phyloP scores from a whole-genome alignment of 129 eudicot genomes.

The Flaveria brownii region DNA sequence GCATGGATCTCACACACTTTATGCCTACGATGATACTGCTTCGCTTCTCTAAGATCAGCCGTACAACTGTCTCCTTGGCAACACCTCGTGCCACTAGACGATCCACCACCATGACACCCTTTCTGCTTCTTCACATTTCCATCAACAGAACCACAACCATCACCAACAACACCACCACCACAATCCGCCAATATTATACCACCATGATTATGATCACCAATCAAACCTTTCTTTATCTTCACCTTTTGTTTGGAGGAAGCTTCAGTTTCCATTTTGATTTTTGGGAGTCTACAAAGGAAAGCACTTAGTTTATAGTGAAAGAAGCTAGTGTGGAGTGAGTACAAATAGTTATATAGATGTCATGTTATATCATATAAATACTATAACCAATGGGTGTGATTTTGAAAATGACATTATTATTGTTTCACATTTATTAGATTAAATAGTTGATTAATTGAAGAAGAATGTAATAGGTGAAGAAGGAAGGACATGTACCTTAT shows the following conservation, averaged over 20 bases:
- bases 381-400: background rate
- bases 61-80: conserved; percentile 72
- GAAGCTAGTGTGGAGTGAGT: background rate
- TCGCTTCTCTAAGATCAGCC: conserved; percentile 58
- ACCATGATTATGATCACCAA: conserved; percentile 15
- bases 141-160: background rate
- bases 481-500: conserved; percentile 21
- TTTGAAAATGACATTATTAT: background rate
- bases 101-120: conserved; percentile 36
- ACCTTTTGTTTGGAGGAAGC: conserved; percentile 25
- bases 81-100: conserved; percentile 38
- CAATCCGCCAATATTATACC: conserved; percentile 7
- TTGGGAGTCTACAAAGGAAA: conserved; percentile 16
- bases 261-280: conserved; percentile 34
- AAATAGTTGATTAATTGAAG: background rate
- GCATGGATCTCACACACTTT: conserved; percentile 77
- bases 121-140: conserved; percentile 30
- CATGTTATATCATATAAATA: conserved; percentile 17
- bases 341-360: background rate
- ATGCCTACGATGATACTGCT: conserved; percentile 69
- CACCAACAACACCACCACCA: conserved; percentile 6
- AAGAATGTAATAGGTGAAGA: background rate
- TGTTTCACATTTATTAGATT: no score
- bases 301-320: conserved; percentile 18
- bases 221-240: conserved; percentile 22